Percentiles rank a stretch among this genome's conserved stretches.
These are phyloP conservation scores for Pholiota adiposa DNA, from an alignment of 1,284 basidiomycete species.

Conservation along the genomic window DNA sequence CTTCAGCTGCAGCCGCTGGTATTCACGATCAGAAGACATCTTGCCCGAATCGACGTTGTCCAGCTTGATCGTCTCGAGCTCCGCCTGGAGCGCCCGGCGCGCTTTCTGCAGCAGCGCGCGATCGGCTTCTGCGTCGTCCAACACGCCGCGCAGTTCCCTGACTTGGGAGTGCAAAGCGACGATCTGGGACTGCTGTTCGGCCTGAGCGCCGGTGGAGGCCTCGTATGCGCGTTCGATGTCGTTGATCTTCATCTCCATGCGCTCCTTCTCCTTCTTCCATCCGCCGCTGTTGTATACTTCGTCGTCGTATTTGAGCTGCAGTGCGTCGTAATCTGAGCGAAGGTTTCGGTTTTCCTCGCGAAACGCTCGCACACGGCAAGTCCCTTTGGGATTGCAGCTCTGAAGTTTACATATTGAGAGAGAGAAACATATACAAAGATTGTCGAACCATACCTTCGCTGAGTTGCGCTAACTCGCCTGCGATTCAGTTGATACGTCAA, in stretches of 20 bases:
- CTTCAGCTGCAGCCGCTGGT: slow-evolving; percentile 75
- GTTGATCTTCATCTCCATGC: slow-evolving; percentile 79
- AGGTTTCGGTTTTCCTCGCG: slow-evolving; percentile 82
- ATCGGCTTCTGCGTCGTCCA: slow-evolving; percentile 87
- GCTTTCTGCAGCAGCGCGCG: slow-evolving; percentile 80
- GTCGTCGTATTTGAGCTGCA: slow-evolving; percentile 77
- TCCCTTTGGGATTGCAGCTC: slow-evolving; percentile 80
- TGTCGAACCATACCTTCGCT: slow-evolving; percentile 59
- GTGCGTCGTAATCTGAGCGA: slow-evolving; percentile 77
- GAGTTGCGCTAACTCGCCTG: slow-evolving; percentile 75
- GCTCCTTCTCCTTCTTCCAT: slow-evolving; percentile 88
- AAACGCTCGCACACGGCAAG: slow-evolving; percentile 68
- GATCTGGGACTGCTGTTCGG: slow-evolving; percentile 84
- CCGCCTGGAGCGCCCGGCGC: slow-evolving; percentile 78
- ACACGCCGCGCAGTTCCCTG: slow-evolving; percentile 75
- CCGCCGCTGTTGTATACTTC: slow-evolving; percentile 77
- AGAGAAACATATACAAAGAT: slow-evolving; percentile 36
- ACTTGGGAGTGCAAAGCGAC: slow-evolving; percentile 84
- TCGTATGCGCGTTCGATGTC: slow-evolving; percentile 83
- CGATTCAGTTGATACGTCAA: neutral
- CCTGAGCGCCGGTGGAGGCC: slow-evolving; percentile 70
- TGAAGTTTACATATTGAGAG: slow-evolving; percentile 29
- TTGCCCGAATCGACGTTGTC: slow-evolving; percentile 74
- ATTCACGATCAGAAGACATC: slow-evolving; percentile 73
- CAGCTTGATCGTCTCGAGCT: slow-evolving; percentile 79